Base-by-base conservation (phyloP, 148 eudicot species). In the Dysphania ambrosioides region DNA sequence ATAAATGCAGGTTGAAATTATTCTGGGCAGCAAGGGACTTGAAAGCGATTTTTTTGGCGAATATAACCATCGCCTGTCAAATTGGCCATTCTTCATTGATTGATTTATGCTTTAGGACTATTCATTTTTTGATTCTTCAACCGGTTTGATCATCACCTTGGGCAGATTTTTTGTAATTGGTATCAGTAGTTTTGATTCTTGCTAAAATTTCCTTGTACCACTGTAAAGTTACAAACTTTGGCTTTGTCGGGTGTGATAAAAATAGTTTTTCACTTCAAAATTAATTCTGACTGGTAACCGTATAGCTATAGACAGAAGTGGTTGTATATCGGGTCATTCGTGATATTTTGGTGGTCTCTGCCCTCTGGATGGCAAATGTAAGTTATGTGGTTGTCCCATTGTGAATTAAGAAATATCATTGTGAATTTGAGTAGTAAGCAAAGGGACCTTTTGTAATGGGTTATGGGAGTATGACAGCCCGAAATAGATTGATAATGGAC, bases 101-200 rank as follows among this genome's bases (percentile, higher is more conserved):
- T 81, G 78, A 71, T 74, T 74, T 40, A 70, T 77, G 84, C 81
- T 62, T 70, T 66, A 56, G 61, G 72, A 72, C 60, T 71, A 75
- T 56, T 74, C 75, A 83, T 78, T 85, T 53, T 81, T 83, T 76
- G 47, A 70, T 78, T 72, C 77, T 78, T 86, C 82, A 78, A 72
- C 81, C 80, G 35, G 64, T 82, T 79, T 77, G 70, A 73, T 85
- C 70, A 79, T 83, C 69, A 51, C 82, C 80, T 77, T 63, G 31
- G 77, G 82, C 71, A 76, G 66, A 35, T 74, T 44, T 75, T 71
- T 72, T 70, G 77, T 83, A 77, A 71, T 76, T 72, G 81, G 73
- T 77, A 72, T 51, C 68, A 72, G 24, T 83, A 51, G n/a, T n/a
- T n/a, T 49, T 66, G 41, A 38, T 51, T 63, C 30, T 16, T 47